These are phyloP conservation scores for Fistulina hepatica DNA, from an alignment of 1,284 basidiomycete species.

Conservation along the genomic window DNA sequence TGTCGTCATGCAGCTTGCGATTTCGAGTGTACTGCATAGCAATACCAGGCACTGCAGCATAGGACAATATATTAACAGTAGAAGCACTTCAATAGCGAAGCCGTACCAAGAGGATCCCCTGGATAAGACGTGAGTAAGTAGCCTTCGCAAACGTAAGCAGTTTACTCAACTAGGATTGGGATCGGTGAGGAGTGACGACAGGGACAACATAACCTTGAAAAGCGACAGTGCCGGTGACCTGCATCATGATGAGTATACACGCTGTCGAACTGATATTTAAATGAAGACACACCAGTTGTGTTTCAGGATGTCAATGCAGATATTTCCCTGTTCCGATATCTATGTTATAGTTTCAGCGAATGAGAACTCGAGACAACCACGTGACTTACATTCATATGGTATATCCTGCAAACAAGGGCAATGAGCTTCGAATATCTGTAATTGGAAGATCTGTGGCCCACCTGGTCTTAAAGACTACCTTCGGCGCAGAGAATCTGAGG, in stretches of 20 bases:
- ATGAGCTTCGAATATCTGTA: not conserved
- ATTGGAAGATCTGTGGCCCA: slow-evolving; percentile 22
- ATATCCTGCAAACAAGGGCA: slow-evolving; percentile 46
- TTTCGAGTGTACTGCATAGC: slow-evolving; percentile 59
- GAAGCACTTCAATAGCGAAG: not conserved
- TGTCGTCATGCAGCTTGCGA: slow-evolving; percentile 51
- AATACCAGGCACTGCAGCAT: slow-evolving; percentile 53
- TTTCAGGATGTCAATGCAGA: slow-evolving; percentile 79
- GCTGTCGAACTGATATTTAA: no score
- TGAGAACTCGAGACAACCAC: slow-evolving; percentile 6
- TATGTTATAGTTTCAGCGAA: slow-evolving; percentile 12
- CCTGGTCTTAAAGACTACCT: slow-evolving; percentile 68
- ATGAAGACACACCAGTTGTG: slow-evolving; percentile 53
- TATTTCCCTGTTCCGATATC: slow-evolving; percentile 64
- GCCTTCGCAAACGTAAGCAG: slow-evolving; percentile 5
- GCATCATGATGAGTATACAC: no score
- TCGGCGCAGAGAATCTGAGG: slow-evolving; percentile 73
- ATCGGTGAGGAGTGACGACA: slow-evolving; percentile 80
- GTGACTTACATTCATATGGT: slow-evolving; percentile 69
- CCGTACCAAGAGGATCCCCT: slow-evolving; percentile 64
- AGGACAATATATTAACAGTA: slow-evolving; percentile 5
- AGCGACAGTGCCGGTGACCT: slow-evolving; percentile 3
- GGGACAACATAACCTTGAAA: slow-evolving; percentile 79
- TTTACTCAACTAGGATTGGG: slow-evolving; percentile 75
- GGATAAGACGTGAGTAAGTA: slow-evolving; percentile 5